Conservation (phyloP, 2,329 filamentous ascomycete species). For the Claviceps africana region DNA sequence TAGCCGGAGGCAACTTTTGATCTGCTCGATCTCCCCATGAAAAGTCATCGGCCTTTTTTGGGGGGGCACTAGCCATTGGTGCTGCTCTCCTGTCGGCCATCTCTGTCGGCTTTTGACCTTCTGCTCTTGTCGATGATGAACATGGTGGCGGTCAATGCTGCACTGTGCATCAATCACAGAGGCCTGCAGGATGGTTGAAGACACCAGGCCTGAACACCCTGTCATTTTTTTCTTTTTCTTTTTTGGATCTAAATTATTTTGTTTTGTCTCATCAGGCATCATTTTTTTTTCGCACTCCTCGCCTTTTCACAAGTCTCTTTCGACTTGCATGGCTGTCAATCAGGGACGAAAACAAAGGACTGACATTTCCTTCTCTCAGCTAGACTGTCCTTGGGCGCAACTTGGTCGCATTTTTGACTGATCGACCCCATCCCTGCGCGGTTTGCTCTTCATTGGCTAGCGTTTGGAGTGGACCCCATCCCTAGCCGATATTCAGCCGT, state of each 20-base stretch:
- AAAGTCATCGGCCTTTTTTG: neutral
- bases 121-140: neutral
- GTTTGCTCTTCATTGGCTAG: conserved; percentile 5
- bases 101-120: neutral
- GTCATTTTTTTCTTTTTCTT: neutral
- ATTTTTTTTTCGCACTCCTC: neutral
- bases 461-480: neutral
- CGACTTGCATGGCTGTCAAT: neutral
- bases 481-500: conserved; percentile 8
- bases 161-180: neutral
- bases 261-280: neutral
- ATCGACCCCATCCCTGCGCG: conserved; percentile 7
- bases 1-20: neutral
- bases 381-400: conserved; percentile 1
- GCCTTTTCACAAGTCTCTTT: neutral
- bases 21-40: neutral
- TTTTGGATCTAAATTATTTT: neutral
- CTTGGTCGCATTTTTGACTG: neutral
- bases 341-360: neutral
- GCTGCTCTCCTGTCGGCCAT: neutral
- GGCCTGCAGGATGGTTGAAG: neutral
- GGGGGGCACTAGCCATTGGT: neutral
- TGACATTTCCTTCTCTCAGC: neutral
- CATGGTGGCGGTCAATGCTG: neutral
- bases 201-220: neutral